Percentiles rank a stretch among this genome's conserved stretches.
These are phyloP conservation scores for Curvularia spicifera DNA, from an alignment of 2,329 filamentous ascomycete species.

Conservation along the genomic window DNA sequence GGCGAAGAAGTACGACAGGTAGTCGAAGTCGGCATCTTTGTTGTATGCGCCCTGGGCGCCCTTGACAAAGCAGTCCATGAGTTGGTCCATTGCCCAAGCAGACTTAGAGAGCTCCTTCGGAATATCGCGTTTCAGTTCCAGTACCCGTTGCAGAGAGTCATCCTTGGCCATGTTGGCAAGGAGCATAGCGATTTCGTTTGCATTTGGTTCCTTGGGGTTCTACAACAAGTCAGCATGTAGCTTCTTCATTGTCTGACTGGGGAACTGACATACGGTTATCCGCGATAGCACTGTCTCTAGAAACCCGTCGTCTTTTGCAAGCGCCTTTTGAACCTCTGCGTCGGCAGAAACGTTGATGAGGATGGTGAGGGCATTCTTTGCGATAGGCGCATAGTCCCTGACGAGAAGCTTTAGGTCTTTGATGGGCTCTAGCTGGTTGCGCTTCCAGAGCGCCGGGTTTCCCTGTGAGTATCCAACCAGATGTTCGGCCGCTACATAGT, in stretches of 20 bases:
- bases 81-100: constrained; percentile 79
- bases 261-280: constrained; percentile 72
- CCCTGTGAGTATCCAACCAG: constrained; percentile 82
- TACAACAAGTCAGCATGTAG: constrained; percentile 44
- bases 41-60: constrained; percentile 84
- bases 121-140: constrained; percentile 70
- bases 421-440: constrained; percentile 75
- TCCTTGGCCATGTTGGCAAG: constrained; percentile 90
- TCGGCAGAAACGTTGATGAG: constrained; percentile 87
- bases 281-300: constrained; percentile 74
- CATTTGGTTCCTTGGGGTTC: constrained; percentile 77
- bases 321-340: constrained; percentile 71
- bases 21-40: constrained; percentile 85
- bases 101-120: constrained; percentile 76
- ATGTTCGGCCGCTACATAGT: constrained; percentile 73
- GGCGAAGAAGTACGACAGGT: constrained; percentile 91
- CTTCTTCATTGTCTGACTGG: constrained; percentile 1
- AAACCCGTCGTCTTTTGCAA: constrained; percentile 82
- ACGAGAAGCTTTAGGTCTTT: constrained; percentile 87
- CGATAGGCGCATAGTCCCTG: constrained; percentile 85
- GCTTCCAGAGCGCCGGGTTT: constrained; percentile 83
- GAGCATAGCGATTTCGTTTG: constrained; percentile 87
- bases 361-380: constrained; percentile 90
- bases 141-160: constrained; percentile 71
- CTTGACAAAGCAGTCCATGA: constrained; percentile 96